These are phyloP conservation scores for Moesziomyces sp. DNA, from an alignment of 1,284 basidiomycete species.

Conservation along the genomic window DNA sequence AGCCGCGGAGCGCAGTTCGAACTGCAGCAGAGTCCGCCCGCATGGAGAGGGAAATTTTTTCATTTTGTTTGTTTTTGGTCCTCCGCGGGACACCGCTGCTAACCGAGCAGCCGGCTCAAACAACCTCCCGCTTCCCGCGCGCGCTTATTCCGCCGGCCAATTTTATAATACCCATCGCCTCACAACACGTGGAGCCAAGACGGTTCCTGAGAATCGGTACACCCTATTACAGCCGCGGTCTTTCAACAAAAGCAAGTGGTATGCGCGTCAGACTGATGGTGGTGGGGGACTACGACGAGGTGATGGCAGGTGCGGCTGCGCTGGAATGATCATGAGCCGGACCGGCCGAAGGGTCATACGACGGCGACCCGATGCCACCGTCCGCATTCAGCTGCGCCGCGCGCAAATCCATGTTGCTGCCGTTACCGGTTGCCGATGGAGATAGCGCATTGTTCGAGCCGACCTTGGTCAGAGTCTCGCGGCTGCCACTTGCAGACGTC, in stretches of 20 bases:
- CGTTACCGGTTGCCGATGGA: background rate
- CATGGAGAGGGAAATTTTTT: background rate
- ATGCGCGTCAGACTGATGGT: no score
- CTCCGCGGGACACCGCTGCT: background rate
- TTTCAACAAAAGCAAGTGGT: no score
- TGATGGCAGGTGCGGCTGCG: background rate
- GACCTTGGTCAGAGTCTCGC: conserved; percentile 11
- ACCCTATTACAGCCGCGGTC: no score
- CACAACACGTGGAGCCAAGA: no score
- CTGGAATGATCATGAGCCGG: background rate
- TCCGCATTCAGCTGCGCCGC: background rate
- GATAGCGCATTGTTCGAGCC: conserved; percentile 15
- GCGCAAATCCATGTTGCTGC: conserved; percentile 10
- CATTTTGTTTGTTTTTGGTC: background rate
- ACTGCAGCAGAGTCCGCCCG: background rate
- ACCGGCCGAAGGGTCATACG: conserved; percentile 9
- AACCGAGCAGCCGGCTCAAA: background rate
- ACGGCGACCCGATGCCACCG: conserved; percentile 10
- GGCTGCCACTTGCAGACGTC: conserved; percentile 1
- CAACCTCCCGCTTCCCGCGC: no score
- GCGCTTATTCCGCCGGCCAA: background rate
- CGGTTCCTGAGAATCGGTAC: no score
- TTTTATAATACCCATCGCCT: background rate
- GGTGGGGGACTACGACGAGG: background rate
- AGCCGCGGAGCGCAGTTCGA: background rate